A percentile compares a stretch with the other conserved stretches of the same genome.
Evolutionary conservation across 352 stramenopile species (phyloP).

Genomic region (Globisporangium cederbergense): DNA sequence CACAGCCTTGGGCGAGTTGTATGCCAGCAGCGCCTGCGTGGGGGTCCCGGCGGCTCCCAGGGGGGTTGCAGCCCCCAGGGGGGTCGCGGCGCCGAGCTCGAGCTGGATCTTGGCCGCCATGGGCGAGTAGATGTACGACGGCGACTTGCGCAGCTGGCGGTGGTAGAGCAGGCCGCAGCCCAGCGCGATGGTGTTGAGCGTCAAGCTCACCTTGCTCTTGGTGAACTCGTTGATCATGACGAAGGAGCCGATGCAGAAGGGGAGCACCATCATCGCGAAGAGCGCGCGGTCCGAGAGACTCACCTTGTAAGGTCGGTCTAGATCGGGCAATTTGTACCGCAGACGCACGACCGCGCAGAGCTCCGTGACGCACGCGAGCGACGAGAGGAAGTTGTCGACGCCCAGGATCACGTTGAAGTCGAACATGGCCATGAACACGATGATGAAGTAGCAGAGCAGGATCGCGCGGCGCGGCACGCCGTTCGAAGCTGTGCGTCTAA

Average conservation of each 20-base stretch:
- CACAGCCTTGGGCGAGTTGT: constrained; percentile 6
- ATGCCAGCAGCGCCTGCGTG: constrained; percentile 12
- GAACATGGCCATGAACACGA: constrained; percentile 79
- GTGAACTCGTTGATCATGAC: constrained; percentile 80
- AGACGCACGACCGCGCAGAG: constrained; percentile 57
- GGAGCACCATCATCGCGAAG: constrained; percentile 48
- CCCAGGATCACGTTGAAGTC: constrained; percentile 80
- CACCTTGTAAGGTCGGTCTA: constrained; percentile 71
- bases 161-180: constrained; percentile 50
- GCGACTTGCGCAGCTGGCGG: constrained; percentile 41
- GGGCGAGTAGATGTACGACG: constrained; percentile 34
- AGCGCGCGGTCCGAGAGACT: constrained; percentile 53
- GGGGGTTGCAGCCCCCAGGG: constrained; percentile 11
- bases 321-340: constrained; percentile 47
- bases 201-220: constrained; percentile 64
- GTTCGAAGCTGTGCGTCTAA: constrained; percentile 14
- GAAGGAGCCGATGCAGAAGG: constrained; percentile 61
- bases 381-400: constrained; percentile 79
- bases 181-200: constrained; percentile 52
- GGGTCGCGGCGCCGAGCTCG: constrained; percentile 21
- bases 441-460: constrained; percentile 54
- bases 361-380: constrained; percentile 64
- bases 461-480: constrained; percentile 68
- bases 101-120: constrained; percentile 19
- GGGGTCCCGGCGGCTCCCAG: constrained; percentile 8